Evolutionary conservation across 495 filamentous ascomycete genomes (phyloP).

Genomic region (Bacidia gigantensis): DNA sequence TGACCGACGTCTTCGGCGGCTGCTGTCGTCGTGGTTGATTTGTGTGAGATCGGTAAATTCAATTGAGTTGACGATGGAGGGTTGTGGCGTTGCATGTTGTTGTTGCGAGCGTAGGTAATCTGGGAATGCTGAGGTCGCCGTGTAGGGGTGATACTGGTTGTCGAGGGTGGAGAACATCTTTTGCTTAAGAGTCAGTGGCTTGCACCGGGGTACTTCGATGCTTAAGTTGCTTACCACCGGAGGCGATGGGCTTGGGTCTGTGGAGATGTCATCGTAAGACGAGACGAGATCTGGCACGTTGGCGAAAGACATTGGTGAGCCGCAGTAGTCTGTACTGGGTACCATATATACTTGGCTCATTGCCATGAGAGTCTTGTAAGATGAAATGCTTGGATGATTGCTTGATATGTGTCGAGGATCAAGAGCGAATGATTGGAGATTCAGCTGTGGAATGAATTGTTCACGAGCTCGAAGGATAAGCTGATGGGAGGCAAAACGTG

Average conservation of each 20-base stretch:
- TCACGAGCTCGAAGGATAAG: background rate
- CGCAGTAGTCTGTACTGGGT: constrained; percentile 8
- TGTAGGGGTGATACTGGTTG: constrained; percentile 5
- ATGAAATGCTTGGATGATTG: background rate
- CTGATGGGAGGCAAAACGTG: background rate
- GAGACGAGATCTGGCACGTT: constrained; percentile 16
- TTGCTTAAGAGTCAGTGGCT: background rate
- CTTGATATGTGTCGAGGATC: background rate
- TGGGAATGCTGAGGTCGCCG: constrained; percentile 5
- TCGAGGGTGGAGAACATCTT: constrained; percentile 13
- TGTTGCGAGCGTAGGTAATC: constrained; percentile 11
- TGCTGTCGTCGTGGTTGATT: constrained; percentile 13
- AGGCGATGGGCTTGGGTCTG: constrained; percentile 18
- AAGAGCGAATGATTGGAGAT: background rate
- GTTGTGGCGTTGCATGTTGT: constrained; percentile 1
- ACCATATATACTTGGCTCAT: constrained; percentile 12
- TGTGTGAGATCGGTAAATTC: constrained; percentile 21
- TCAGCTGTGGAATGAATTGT: background rate
- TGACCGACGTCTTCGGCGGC: constrained; percentile 15
- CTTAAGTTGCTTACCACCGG: constrained; percentile 11
- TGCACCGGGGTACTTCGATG: background rate
- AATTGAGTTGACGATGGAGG: constrained; percentile 15
- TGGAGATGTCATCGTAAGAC: constrained; percentile 17
- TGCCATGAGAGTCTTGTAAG: background rate
- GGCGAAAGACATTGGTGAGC: constrained; percentile 13